Evolutionary conservation across 768 basidiomycete species (phyloP).

Genomic region (Coprinopsis cinerea): DNA sequence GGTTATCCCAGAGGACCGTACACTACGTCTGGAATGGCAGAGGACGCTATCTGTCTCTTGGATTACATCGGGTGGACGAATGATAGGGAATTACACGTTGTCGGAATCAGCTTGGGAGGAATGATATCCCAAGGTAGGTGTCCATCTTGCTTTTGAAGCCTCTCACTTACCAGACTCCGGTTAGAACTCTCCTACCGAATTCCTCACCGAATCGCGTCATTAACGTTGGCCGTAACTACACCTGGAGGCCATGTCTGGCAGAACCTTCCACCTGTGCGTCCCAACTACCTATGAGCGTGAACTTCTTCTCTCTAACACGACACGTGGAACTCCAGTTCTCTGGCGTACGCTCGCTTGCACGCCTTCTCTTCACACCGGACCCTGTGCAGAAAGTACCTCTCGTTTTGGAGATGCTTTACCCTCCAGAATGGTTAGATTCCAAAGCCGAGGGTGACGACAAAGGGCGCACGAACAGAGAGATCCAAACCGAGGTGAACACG

Average conservation of each 20-base stretch:
- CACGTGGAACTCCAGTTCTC: conserved; percentile 28
- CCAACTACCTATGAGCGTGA: not conserved
- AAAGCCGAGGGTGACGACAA: conserved; percentile 45
- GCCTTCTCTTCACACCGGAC: conserved; percentile 38
- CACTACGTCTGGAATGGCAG: conserved; percentile 72
- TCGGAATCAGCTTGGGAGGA: conserved; percentile 74
- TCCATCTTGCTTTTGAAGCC: not conserved
- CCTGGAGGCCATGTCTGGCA: conserved; percentile 52
- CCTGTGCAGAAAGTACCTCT: conserved; percentile 42
- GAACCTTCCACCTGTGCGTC: conserved; percentile 59
- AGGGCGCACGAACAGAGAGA: conserved; percentile 58
- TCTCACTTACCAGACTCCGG: not conserved
- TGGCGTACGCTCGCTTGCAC: conserved; percentile 30
- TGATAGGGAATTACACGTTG: conserved; percentile 56
- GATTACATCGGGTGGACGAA: conserved; percentile 69
- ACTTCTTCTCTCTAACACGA: not conserved
- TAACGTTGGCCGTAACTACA: conserved; percentile 65
- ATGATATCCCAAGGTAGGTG: conserved; percentile 73
- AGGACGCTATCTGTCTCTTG: conserved; percentile 61
- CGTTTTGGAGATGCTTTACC: conserved; percentile 54
- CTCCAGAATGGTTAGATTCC: conserved; percentile 53
- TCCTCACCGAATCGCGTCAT: conserved; percentile 59
- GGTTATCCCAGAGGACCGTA: conserved; percentile 69
- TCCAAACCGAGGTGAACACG: conserved; percentile 45
- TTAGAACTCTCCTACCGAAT: conserved; percentile 65